A percentile compares a stretch with the other conserved stretches of the same genome.
These are phyloP conservation scores for Gossypium gossypioides DNA, from an alignment of 441 rosid genomes.

Conservation along the genomic window DNA sequence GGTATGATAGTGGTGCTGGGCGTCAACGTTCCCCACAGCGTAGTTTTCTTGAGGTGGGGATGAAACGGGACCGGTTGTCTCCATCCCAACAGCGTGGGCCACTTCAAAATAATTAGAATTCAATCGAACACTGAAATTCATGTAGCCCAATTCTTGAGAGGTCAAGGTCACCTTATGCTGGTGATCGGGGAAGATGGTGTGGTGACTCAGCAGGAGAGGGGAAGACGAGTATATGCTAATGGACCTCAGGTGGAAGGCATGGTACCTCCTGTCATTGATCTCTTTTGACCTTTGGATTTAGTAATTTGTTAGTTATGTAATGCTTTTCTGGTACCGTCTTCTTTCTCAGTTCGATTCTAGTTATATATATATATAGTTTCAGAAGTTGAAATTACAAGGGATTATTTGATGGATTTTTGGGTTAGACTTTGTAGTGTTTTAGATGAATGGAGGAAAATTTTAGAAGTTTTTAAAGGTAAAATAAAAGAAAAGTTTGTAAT, in stretches of 20 bases:
- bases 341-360: not conserved
- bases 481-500: not conserved
- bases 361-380: not conserved
- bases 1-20: constrained; percentile 29
- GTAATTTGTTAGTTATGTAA: not conserved
- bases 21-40: constrained; percentile 11
- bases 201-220: not conserved
- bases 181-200: not conserved
- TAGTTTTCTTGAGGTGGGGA: constrained; percentile 69
- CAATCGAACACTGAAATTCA: not conserved
- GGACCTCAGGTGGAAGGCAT: constrained; percentile 27
- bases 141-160: constrained; percentile 3
- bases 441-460: not conserved
- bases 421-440: not conserved
- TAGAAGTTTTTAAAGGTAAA: not conserved
- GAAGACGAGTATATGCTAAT: not conserved
- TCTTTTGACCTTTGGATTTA: no score
- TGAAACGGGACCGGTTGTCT: constrained; percentile 36
- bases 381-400: not conserved
- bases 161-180: not conserved
- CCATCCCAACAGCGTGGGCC: constrained; percentile 8
- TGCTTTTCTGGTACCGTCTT: not conserved
- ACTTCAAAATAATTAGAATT: constrained; percentile 2
- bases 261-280: constrained; percentile 3
- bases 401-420: not conserved